Evolutionary conservation across 352 stramenopile species (phyloP).

Genomic region (Globisporangium rhizosaccharum): DNA sequence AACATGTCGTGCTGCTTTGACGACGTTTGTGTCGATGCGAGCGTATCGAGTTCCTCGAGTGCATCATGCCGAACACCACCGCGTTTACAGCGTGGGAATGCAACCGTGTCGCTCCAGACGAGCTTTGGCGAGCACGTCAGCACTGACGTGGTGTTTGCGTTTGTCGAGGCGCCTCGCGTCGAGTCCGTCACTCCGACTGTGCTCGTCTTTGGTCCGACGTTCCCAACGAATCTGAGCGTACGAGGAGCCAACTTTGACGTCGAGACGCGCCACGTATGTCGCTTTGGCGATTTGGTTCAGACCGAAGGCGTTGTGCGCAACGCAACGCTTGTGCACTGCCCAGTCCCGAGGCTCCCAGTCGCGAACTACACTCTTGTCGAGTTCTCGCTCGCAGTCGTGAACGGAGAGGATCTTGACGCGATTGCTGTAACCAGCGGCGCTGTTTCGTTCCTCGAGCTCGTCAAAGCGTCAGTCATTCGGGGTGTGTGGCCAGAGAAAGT

Average conservation of each 20-base stretch:
- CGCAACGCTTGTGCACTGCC: slow-evolving; percentile 20
- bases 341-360: slow-evolving; percentile 18
- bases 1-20: slow-evolving; percentile 47
- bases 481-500: slow-evolving; percentile 3
- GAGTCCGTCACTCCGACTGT: slow-evolving; percentile 18
- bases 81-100: slow-evolving; percentile 8
- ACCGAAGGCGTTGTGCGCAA: slow-evolving; percentile 5
- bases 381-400: slow-evolving; percentile 15
- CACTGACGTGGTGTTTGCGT: slow-evolving; percentile 21
- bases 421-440: neutral
- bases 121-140: slow-evolving; percentile 8
- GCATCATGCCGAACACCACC: slow-evolving; percentile 19
- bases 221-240: slow-evolving; percentile 17
- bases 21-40: slow-evolving; percentile 21
- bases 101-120: slow-evolving; percentile 15
- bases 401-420: neutral
- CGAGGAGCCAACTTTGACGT: slow-evolving; percentile 21
- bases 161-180: slow-evolving; percentile 12
- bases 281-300: slow-evolving; percentile 19
- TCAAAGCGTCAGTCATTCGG: slow-evolving; percentile 6
- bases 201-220: slow-evolving; percentile 20
- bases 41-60: slow-evolving; percentile 13
- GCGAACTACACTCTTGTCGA: slow-evolving; percentile 19
- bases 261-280: slow-evolving; percentile 8
- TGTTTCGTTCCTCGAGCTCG: slow-evolving; percentile 5